Percentiles rank a stretch among this genome's conserved stretches.
phyloP scores from a whole-genome alignment of 2,329 filamentous ascomycete species.

The Trichoderma oligosporum region DNA sequence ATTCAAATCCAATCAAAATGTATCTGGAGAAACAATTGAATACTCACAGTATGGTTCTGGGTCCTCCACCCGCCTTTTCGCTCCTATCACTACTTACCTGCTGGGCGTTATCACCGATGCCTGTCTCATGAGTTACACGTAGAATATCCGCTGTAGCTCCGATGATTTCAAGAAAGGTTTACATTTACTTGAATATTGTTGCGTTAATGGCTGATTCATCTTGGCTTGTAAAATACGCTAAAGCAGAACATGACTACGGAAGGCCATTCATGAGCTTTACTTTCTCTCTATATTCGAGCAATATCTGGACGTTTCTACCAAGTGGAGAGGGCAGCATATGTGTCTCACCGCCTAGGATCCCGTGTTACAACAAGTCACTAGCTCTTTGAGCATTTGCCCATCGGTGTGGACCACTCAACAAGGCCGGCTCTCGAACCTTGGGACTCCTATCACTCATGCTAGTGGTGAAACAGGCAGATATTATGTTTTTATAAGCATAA shows the following conservation, averaged over 20 bases:
- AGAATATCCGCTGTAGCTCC: not conserved
- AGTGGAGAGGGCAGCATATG: not conserved
- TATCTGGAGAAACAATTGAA: too few relatives aligned
- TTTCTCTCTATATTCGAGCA: not conserved
- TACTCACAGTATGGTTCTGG: not conserved
- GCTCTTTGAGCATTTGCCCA: not conserved
- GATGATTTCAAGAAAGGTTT: not conserved
- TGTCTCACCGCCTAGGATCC: not conserved
- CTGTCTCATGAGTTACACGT: not conserved
- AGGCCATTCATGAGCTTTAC: not conserved
- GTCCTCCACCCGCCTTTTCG: not conserved
- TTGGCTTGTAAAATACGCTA: not conserved
- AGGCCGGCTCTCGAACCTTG: too few relatives aligned
- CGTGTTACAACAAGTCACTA: not conserved
- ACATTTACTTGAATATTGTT: too few relatives aligned
- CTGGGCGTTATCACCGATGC: too few relatives aligned
- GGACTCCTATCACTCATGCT: not conserved
- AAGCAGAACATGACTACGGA: too few relatives aligned
- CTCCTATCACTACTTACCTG: not conserved
- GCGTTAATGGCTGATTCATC: not conserved
- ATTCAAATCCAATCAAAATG: too few relatives aligned
- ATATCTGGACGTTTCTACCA: not conserved
- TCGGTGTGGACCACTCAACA: not conserved
- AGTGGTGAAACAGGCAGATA: not conserved
- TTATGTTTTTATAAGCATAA: too few relatives aligned